Percentiles rank a stretch among this genome's conserved stretches.
phyloP scores from a whole-genome alignment of 2,329 filamentous ascomycete genomes.

The Cladosporium cucumerinum region DNA sequence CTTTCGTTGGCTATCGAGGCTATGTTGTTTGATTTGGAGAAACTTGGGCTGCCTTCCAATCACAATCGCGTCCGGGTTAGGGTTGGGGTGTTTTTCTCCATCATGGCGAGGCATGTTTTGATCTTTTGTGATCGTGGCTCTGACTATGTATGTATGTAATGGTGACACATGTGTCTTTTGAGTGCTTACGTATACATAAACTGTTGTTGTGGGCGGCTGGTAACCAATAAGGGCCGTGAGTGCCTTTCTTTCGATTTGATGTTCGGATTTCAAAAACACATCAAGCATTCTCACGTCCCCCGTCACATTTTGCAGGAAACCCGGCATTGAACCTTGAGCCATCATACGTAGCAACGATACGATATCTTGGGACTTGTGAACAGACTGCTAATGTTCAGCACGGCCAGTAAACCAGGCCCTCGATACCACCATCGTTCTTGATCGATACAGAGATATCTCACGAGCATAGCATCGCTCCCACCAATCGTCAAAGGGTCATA shows the following conservation, averaged over 20 bases:
- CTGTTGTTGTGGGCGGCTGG: neutral
- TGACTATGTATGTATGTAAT: neutral
- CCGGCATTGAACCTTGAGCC: neutral
- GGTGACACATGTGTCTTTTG: accelerated
- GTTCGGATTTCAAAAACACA: neutral
- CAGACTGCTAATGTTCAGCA: neutral
- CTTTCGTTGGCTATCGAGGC: neutral
- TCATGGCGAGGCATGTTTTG: neutral
- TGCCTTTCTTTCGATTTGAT: neutral
- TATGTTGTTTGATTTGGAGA: neutral
- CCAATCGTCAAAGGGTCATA: neutral
- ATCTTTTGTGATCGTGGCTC: neutral
- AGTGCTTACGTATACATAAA: neutral
- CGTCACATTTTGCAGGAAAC: neutral
- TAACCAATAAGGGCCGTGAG: no score
- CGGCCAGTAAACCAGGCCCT: no score
- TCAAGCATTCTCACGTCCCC: accelerated
- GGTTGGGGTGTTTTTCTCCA: neutral
- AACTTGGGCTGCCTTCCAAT: neutral
- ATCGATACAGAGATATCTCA: neutral
- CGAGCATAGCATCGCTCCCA: no score
- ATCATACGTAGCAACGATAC: neutral
- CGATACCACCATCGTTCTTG: neutral
- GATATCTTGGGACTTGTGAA: neutral
- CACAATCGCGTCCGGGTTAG: neutral